Conservation (phyloP, 768 basidiomycete species). For the Boletus fagicola region DNA sequence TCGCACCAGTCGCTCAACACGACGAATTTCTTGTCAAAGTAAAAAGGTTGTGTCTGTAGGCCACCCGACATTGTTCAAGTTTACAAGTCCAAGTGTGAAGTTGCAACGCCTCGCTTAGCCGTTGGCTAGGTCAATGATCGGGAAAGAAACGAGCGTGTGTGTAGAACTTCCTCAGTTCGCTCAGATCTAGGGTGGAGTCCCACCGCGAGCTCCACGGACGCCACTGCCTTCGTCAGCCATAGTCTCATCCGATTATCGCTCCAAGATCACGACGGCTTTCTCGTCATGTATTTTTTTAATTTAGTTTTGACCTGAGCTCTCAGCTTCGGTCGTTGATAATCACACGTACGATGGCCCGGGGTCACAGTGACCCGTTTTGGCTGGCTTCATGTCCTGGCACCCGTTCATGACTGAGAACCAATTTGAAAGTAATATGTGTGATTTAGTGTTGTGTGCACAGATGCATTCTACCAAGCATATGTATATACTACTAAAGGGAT, state of each 20-base stretch:
- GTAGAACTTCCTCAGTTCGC: neutral
- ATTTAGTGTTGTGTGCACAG: slow-evolving; percentile 1
- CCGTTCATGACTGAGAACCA: no score
- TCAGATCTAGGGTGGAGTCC: neutral
- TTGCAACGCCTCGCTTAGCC: neutral
- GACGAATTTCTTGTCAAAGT: slow-evolving; percentile 73
- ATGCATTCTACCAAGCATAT: slow-evolving; percentile 5
- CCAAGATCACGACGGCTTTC: neutral
- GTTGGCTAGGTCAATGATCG: neutral
- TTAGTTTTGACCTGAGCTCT: no score
- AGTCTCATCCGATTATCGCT: slow-evolving; percentile 21
- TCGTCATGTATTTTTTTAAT: no score
- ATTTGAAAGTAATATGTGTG: neutral
- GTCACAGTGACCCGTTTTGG: no score
- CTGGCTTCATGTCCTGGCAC: no score
- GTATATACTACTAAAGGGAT: neutral
- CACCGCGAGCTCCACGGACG: neutral
- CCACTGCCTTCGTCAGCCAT: neutral
- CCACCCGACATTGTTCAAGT: slow-evolving; percentile 16
- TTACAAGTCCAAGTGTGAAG: neutral
- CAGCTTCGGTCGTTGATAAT: no score
- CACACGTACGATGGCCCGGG: no score
- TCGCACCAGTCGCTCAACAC: slow-evolving; percentile 88
- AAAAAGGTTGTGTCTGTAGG: slow-evolving; percentile 20
- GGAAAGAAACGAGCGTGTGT: neutral